phyloP scores from a whole-genome alignment of 306 rosid genomes.

The Sophora flavescens region DNA sequence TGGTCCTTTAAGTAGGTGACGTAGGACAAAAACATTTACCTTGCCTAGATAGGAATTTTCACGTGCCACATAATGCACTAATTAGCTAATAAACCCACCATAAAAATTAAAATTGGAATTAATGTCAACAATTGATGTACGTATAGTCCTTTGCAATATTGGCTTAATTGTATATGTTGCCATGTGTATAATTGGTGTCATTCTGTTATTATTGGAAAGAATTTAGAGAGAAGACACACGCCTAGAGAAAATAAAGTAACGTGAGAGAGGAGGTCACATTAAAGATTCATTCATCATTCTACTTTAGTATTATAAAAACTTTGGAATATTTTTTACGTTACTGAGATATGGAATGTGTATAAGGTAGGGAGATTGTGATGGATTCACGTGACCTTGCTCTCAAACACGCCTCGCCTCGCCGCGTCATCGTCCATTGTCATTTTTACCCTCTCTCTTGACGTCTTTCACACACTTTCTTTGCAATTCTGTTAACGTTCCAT shows the following conservation, averaged over 20 bases:
- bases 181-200: not conserved
- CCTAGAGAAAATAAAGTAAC: not conserved
- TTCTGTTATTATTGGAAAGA: not conserved
- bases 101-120: not conserved
- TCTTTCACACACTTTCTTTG: slow-evolving; percentile 3
- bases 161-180: not conserved
- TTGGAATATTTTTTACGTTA: not conserved
- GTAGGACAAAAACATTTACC: slow-evolving; percentile 51
- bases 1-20: slow-evolving; percentile 49
- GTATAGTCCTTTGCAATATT: not conserved
- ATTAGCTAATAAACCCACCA: not conserved
- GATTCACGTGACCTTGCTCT: slow-evolving; percentile 23
- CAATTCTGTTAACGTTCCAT: not conserved
- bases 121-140: not conserved
- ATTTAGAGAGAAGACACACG: not conserved
- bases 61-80: slow-evolving; percentile 2
- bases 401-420: not conserved
- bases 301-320: not conserved
- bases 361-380: not conserved
- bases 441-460: not conserved
- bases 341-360: not conserved
- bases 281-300: not conserved
- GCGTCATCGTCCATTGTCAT: not conserved
- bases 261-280: slow-evolving; percentile 16
- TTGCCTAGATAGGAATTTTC: not conserved